These are phyloP conservation scores for Arachnomyces sp. DNA, from an alignment of 2,329 filamentous ascomycete species.

Conservation along the genomic window DNA sequence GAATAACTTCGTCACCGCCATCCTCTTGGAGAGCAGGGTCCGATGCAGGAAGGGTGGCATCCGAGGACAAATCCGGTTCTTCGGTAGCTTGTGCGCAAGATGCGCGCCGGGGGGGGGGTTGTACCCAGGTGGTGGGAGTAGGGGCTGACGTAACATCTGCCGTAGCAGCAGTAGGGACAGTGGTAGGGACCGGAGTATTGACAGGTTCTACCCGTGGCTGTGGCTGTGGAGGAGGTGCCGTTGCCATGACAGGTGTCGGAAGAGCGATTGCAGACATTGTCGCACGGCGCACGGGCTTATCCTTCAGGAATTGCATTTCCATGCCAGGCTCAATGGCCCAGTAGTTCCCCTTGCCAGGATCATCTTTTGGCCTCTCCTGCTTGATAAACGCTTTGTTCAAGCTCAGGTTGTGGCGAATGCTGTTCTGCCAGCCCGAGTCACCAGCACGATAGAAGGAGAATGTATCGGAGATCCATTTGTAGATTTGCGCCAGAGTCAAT, in stretches of 20 bases:
- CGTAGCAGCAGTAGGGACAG: slow-evolving; percentile 15
- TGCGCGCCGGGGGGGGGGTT: slow-evolving; percentile 5
- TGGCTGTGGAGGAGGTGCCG: not conserved
- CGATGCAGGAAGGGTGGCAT: slow-evolving; percentile 68
- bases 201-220: slow-evolving; percentile 3
- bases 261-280: slow-evolving; percentile 39
- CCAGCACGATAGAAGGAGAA: slow-evolving; percentile 79
- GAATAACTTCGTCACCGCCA: slow-evolving; percentile 39
- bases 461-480: slow-evolving; percentile 98
- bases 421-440: slow-evolving; percentile 96
- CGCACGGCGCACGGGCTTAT: slow-evolving; percentile 56
- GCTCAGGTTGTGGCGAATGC: slow-evolving; percentile 95
- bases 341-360: slow-evolving; percentile 95
- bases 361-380: slow-evolving; percentile 90
- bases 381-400: slow-evolving; percentile 96
- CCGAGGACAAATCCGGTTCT: slow-evolving; percentile 59
- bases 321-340: slow-evolving; percentile 89
- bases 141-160: slow-evolving; percentile 10
- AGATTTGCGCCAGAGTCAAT: slow-evolving; percentile 88
- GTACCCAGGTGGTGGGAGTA: slow-evolving; percentile 11
- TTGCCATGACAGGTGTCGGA: slow-evolving; percentile 19
- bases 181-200: slow-evolving; percentile 19
- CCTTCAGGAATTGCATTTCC: slow-evolving; percentile 82
- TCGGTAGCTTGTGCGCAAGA: slow-evolving; percentile 15
- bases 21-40: slow-evolving; percentile 55